Base-by-base conservation (phyloP, 2,329 filamentous ascomycete species). In the Colletotrichum plurivorum region DNA sequence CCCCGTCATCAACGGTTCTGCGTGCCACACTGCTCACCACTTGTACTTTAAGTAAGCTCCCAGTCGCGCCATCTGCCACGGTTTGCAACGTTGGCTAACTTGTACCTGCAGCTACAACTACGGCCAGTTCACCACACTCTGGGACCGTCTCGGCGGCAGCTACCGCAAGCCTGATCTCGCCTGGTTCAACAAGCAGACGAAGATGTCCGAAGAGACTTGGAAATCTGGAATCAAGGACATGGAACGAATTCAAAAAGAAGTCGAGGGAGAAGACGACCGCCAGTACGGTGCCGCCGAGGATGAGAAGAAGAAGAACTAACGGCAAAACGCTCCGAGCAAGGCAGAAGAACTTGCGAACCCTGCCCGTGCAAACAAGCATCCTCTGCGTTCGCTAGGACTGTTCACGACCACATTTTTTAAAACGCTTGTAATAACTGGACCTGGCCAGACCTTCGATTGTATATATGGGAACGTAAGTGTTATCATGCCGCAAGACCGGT, bases 1-100 rank as follows among this genome's bases (percentile, higher is more conserved):
- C 76, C 92, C 94, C n/a, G 81, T 98, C 74, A 90, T 98, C 82
- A 98, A 98, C 79, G 95, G 95, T 59, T 94, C 95, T 13, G 95
- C 95, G 31, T 98, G 95, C 85, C 95, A 98, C 87, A 82, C 81
- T 5, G 78, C 83, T 2, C 95, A 98, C 81, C 95, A 98, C 78
- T 81, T 94, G 46, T 71, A 72, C 60, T 72, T 72, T 53, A 72
- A 72, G 70, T 72, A 60, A 63, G 71, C 54, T 12, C 10, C 15
- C 15, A 20, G 12, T 13, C 2, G 2, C 10, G 18, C 10, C 25
- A 41, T 16, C 39, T n/a, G 5, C 9, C 2, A n/a, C 20, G 41
- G 20, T 36, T 36, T 8, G 31, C 31, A 9, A 10, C 31, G 10
- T 36, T 36, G 31, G 31, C 51, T 63, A n/a, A 55, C n/a, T 31